A percentile compares a stretch with the other conserved stretches of the same genome.
Evolutionary conservation across 2,329 filamentous ascomycete genomes (phyloP).

Genomic region (Aspergillus latus): DNA sequence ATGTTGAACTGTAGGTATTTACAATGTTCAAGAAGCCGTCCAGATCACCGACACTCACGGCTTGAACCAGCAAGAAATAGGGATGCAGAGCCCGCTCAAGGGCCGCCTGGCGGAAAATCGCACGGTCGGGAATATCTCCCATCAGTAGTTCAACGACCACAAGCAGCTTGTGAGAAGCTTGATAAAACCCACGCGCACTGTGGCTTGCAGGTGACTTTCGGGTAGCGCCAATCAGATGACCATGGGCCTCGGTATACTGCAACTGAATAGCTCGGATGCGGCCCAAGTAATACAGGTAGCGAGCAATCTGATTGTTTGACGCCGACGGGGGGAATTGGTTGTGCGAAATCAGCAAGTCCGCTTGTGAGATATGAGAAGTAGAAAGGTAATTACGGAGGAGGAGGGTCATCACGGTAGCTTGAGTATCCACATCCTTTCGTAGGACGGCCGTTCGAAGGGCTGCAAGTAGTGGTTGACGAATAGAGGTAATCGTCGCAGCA

Average conservation of each 20-base stretch:
- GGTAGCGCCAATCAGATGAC: constrained; percentile 87
- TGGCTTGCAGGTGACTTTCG: constrained; percentile 90
- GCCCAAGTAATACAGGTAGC: constrained; percentile 95
- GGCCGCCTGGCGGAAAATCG: constrained; percentile 84
- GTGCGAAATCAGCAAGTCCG: constrained; percentile 91
- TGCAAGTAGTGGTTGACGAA: constrained; percentile 80
- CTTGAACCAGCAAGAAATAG: constrained; percentile 91
- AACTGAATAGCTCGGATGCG: constrained; percentile 95
- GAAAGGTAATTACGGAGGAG: constrained; percentile 93
- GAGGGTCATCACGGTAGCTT: constrained; percentile 91
- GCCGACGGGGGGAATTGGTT: constrained; percentile 92
- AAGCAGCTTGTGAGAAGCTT: constrained; percentile 93
- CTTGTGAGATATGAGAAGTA: constrained; percentile 95
- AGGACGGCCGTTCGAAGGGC: constrained; percentile 93
- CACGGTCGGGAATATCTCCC: constrained; percentile 96
- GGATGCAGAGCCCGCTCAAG: constrained; percentile 86
- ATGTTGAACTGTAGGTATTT: constrained; percentile 74
- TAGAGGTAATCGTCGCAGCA: constrained; percentile 79
- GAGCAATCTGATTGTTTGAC: constrained; percentile 95
- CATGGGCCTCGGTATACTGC: constrained; percentile 94
- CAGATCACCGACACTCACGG: constrained; percentile 92
- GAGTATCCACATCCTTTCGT: constrained; percentile 95
- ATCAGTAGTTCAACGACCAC: constrained; percentile 95
- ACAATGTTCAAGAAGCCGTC: constrained; percentile 90
- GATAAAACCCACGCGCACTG: constrained; percentile 90